Conservation (phyloP, 176 grass and related monocot genomes). For the Aegilops umbellulata region DNA sequence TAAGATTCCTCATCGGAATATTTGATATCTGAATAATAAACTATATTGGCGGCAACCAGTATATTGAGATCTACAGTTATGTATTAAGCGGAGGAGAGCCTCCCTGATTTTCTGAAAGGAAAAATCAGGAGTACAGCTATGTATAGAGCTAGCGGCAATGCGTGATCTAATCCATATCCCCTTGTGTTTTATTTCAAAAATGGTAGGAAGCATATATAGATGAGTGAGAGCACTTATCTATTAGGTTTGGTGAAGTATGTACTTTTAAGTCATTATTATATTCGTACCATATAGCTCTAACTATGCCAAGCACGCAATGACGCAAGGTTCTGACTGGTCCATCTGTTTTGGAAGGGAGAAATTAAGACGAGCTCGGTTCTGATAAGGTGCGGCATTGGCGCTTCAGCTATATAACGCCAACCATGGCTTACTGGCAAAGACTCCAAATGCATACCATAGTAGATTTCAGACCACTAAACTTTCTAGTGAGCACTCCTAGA, state of each 20-base stretch:
- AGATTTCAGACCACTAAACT: not conserved
- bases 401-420: not conserved
- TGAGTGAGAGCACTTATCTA: too few species aligned
- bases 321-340: not conserved
- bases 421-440: not conserved
- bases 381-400: too few species aligned
- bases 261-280: not conserved
- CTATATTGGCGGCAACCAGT: not conserved
- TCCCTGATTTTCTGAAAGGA: too few species aligned
- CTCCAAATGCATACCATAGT: not conserved
- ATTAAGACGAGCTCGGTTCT: not conserved
- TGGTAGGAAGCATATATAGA: too few species aligned
- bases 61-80: not conserved
- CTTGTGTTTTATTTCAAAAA: too few species aligned
- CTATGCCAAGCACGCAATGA: not conserved
- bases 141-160: not conserved
- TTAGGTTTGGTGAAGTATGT: not conserved
- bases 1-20: not conserved
- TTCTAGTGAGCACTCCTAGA: not conserved
- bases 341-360: not conserved
- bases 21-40: not conserved
- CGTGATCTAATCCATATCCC: not conserved
- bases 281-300: not conserved
- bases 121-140: not conserved
- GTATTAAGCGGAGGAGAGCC: too few species aligned